These are phyloP conservation scores for Pestalotiopsis sp. DNA, from an alignment of 2,329 filamentous ascomycete species.

Conservation along the genomic window DNA sequence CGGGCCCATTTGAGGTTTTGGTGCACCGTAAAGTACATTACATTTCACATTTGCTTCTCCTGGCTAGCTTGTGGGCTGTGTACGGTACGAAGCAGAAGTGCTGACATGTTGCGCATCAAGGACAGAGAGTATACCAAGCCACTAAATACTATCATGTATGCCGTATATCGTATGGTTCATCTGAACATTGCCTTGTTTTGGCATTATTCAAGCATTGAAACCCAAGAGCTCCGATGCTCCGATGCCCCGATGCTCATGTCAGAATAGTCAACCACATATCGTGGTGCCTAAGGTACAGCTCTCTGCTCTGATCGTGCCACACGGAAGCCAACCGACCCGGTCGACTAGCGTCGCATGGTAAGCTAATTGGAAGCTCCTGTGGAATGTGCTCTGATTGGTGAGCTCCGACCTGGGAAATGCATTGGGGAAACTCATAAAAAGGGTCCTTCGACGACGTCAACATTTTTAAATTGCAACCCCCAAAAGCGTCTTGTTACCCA, in stretches of 20 bases:
- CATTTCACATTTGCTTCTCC: neutral
- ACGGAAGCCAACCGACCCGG: conserved; percentile 5
- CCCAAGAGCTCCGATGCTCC: neutral
- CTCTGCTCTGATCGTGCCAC: neutral
- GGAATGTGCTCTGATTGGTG: neutral
- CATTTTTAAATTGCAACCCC: neutral
- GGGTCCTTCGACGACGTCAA: conserved; percentile 13
- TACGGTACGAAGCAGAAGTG: neutral
- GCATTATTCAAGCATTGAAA: neutral
- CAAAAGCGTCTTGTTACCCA: neutral
- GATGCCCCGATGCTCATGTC: neutral
- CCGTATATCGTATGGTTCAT: neutral
- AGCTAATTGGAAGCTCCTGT: neutral
- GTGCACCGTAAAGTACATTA: neutral
- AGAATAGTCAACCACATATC: neutral
- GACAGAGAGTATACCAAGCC: neutral
- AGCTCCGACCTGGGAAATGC: neutral
- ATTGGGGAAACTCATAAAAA: neutral
- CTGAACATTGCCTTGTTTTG: neutral
- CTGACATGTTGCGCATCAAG: neutral
- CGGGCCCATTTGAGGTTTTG: neutral
- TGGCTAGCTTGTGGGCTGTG: neutral
- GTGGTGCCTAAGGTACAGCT: neutral
- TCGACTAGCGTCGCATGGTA: neutral
- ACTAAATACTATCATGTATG: neutral